These are phyloP conservation scores for Solanum peruvianum DNA, from an alignment of 257 asterid species.

Conservation along the genomic window DNA sequence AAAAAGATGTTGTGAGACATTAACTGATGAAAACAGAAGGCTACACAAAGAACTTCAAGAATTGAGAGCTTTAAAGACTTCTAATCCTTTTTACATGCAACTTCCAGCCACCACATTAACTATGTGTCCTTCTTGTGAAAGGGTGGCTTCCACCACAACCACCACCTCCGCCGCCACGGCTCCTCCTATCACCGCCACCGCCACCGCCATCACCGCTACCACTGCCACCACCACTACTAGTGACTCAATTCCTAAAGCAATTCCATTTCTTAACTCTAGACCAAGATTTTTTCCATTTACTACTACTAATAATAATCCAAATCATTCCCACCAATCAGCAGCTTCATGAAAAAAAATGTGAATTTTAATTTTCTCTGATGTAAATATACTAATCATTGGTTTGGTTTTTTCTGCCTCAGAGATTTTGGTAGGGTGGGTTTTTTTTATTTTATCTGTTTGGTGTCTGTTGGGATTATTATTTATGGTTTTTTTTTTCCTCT, in stretches of 20 bases:
- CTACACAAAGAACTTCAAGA: conserved; percentile 71
- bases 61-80: conserved; percentile 53
- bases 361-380: neutral
- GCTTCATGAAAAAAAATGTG: conserved; percentile 15
- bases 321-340: conserved; percentile 42
- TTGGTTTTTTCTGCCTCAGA: neutral
- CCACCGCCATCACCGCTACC: neutral
- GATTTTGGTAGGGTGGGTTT: conserved; percentile 16
- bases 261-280: conserved; percentile 29
- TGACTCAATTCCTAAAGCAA: conserved; percentile 16
- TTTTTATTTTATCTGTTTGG: neutral
- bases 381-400: neutral
- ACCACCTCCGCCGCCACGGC: conserved; percentile 3
- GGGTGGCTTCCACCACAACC: conserved; percentile 41
- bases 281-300: conserved; percentile 55
- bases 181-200: neutral
- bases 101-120: conserved; percentile 77
- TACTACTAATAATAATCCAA: conserved; percentile 5
- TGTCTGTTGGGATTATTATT: neutral
- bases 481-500: neutral
- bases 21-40: conserved; percentile 62
- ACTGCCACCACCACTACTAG: neutral
- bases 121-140: conserved; percentile 91
- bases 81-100: conserved; percentile 64
- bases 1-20: conserved; percentile 69